Evolutionary conservation across 495 filamentous ascomycete genomes (phyloP).

Genomic region (Letharia columbiana): DNA sequence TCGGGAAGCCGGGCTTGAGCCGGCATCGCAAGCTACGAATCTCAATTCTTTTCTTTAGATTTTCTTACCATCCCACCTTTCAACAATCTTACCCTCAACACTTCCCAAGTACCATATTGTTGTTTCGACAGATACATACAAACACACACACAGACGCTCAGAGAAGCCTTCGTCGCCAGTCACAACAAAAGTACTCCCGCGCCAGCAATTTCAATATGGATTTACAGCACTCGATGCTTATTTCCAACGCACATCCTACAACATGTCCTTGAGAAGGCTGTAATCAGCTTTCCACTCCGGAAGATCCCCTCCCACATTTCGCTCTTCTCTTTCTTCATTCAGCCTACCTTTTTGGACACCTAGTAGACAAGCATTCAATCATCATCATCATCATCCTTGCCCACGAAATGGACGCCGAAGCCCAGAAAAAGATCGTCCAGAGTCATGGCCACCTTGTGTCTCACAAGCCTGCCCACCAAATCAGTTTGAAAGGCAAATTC

Average conservation of each 20-base stretch:
- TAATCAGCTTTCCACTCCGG: background rate
- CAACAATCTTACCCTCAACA: background rate
- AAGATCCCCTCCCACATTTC: background rate
- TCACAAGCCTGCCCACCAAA: background rate
- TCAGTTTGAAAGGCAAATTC: slow-evolving; percentile 10
- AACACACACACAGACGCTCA: background rate
- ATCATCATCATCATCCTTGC: background rate
- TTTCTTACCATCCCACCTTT: background rate
- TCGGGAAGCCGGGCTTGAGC: background rate
- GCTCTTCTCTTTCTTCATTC: background rate
- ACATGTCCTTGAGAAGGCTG: slow-evolving; percentile 6
- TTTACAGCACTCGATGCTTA: slow-evolving; percentile 9
- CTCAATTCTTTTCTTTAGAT: background rate
- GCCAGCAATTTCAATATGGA: slow-evolving; percentile 2
- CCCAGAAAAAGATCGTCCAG: slow-evolving; percentile 15
- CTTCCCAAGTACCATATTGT: background rate
- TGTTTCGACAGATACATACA: background rate
- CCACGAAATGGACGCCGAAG: slow-evolving; percentile 16
- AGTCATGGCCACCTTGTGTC: slow-evolving; percentile 20
- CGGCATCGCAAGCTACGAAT: background rate
- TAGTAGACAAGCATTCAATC: background rate
- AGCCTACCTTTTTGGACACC: background rate
- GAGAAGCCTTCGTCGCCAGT: background rate
- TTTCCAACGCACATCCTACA: background rate
- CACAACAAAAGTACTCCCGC: background rate